Evolutionary conservation across 148 eudicot genomes (phyloP), one percentile per base, ranked within the genome.

Genomic region (Chenopodium suecicum): DNA sequence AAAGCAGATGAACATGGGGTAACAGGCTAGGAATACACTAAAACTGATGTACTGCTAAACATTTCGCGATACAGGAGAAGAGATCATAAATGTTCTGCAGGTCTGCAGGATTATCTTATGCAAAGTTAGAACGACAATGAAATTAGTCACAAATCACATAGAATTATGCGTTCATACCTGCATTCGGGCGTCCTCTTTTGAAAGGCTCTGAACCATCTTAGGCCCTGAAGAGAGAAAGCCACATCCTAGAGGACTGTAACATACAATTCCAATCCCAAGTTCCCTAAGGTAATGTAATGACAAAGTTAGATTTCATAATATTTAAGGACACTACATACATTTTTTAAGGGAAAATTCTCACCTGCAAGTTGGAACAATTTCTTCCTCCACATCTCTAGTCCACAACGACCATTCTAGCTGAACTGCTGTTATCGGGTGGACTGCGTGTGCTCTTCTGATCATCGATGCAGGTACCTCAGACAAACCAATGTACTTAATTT

Each of bases 321-420:
- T 34, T 34, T 34, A 27, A 34, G 37, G 7, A 37, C 44, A 5
- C 44, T 37, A 6, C 44, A 37, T 37, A 27, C 29, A 27, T 27
- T 37, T 37, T 14, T 19, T 19, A 19, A 56, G 7, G 63, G 63
- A 16, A 19, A 2, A 56, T 19, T 14, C 73, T 79, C 29, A 84
- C 86, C 83, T 76, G 74, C 86, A 84, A 65, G 86, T 77, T 9
- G 86, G 86, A n/a, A 84, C 29, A 48, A 84, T 84, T 64, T 80
- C 83, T 23, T 80, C 83, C 74, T 84, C 83, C 4, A 79, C 74
- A 9, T 83, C 85, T 20, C 78, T 71, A 60, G 65, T 34, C 85
- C 78, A 83, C 5, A 78, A 37, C 0, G 82, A 83, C 86, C 82
- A 83, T 77, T 79, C 86, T 0, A 83, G n/a, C 25, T 83, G 86